Evolutionary conservation across 83 land plant genomes (phyloP).

Genomic region (Thuja plicata): DNA sequence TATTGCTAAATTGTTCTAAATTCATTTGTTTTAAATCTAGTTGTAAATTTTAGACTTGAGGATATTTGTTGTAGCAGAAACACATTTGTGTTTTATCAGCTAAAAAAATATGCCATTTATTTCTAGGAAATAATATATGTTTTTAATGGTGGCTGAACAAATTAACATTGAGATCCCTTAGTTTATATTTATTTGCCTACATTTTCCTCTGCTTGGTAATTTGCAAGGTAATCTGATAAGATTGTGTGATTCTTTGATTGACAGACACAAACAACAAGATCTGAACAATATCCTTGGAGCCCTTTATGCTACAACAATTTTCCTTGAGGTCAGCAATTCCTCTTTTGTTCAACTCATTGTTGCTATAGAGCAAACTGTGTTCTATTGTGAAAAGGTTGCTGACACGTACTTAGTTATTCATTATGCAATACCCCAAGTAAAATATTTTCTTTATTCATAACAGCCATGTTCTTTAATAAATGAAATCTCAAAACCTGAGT

Average conservation of each 20-base stretch:
- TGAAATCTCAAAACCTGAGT: background rate
- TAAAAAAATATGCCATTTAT: background rate
- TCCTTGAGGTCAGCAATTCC: conserved; percentile 54
- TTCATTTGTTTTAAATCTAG: too few relatives aligned
- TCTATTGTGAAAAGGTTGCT: conserved; percentile 77
- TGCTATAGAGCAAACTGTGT: conserved; percentile 51
- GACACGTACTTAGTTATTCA: conserved; percentile 74
- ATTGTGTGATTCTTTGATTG: background rate
- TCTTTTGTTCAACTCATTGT: conserved; percentile 55
- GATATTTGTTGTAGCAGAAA: too few relatives aligned
- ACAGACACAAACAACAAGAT: conserved; percentile 40
- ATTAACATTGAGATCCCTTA: background rate
- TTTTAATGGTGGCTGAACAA: background rate
- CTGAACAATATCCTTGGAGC: conserved; percentile 50
- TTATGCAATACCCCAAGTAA: conserved; percentile 76
- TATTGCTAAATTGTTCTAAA: too few relatives aligned
- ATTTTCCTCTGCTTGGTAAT: background rate
- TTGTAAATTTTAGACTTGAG: too few relatives aligned
- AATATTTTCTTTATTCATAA: background rate
- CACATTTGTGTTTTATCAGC: too few relatives aligned
- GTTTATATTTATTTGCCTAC: background rate
- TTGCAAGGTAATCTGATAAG: background rate
- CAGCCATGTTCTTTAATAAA: background rate
- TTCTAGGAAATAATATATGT: background rate
- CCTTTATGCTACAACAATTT: conserved; percentile 53